These are phyloP conservation scores for Ganoderma sinense DNA, from an alignment of 1,284 basidiomycete genomes.

Conservation along the genomic window DNA sequence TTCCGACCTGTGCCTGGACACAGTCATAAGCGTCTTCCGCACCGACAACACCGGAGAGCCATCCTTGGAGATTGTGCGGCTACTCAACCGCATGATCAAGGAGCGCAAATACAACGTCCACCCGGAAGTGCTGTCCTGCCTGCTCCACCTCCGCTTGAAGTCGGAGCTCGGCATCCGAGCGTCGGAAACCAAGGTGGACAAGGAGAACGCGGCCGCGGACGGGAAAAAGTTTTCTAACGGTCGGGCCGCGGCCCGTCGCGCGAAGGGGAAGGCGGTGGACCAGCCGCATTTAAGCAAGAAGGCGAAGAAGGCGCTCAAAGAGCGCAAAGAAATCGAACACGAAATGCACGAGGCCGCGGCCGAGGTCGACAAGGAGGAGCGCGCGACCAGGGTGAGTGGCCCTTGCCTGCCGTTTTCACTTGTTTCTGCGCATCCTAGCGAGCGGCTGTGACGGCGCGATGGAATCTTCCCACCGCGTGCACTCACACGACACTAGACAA, in stretches of 20 bases:
- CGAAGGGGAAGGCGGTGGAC: conserved; percentile 68
- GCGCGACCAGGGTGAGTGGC: conserved; percentile 71
- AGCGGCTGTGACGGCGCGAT: conserved; percentile 15
- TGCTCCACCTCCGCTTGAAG: conserved; percentile 88
- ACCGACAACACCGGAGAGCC: conserved; percentile 81
- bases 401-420: conserved; percentile 29
- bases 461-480: conserved; percentile 24
- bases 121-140: conserved; percentile 86
- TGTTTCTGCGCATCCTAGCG: conserved; percentile 20
- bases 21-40: conserved; percentile 84
- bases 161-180: conserved; percentile 87
- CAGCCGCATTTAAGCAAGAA: conserved; percentile 89
- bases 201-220: conserved; percentile 43
- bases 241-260: conserved; percentile 55
- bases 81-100: conserved; percentile 97
- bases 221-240: conserved; percentile 52
- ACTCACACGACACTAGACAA: conserved; percentile 17
- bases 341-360: conserved; percentile 96
- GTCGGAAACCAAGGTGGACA: conserved; percentile 71
- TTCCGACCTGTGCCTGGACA: conserved; percentile 83
- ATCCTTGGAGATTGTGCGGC: conserved; percentile 89
- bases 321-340: conserved; percentile 85
- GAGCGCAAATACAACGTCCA: conserved; percentile 92
- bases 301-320: conserved; percentile 80
- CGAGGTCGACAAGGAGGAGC: conserved; percentile 93